phyloP scores from a whole-genome alignment of 148 eudicot species.

The Talinum fruticosum region DNA sequence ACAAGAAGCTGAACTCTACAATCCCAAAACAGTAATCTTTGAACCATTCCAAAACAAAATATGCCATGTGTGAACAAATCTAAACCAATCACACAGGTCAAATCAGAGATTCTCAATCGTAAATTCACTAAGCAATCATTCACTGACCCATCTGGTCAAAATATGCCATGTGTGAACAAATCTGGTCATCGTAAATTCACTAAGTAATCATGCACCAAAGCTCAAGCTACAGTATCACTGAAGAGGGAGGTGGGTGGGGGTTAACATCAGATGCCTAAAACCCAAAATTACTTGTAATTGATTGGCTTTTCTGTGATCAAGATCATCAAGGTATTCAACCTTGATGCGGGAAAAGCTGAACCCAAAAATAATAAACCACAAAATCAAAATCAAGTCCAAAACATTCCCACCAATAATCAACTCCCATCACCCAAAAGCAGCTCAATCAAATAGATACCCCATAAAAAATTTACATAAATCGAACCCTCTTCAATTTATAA shows the following conservation, averaged over 20 bases:
- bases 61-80: constrained; percentile 16
- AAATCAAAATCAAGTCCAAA: not conserved
- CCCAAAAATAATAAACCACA: not conserved
- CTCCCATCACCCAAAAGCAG: too few relatives aligned
- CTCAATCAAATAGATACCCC: too few relatives aligned
- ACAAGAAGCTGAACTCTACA: not conserved
- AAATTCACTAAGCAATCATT: not conserved
- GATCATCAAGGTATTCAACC: not conserved
- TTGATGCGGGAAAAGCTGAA: not conserved
- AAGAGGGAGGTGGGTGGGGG: not conserved
- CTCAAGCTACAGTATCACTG: too few relatives aligned
- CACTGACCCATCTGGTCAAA: not conserved
- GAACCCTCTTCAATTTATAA: not conserved
- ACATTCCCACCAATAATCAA: not conserved
- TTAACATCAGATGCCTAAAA: not conserved
- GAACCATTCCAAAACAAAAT: not conserved
- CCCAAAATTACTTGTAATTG: not conserved
- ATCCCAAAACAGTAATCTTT: not conserved
- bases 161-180: not conserved
- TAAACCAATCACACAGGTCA: not conserved
- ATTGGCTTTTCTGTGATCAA: not conserved
- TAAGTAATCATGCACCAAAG: constrained; percentile 4
- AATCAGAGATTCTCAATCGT: constrained; percentile 1
- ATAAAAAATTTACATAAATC: too few relatives aligned
- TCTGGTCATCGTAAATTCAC: not conserved